Conservation (phyloP, 2,329 filamentous ascomycete genomes). For the Aspergillus cejpii region DNA sequence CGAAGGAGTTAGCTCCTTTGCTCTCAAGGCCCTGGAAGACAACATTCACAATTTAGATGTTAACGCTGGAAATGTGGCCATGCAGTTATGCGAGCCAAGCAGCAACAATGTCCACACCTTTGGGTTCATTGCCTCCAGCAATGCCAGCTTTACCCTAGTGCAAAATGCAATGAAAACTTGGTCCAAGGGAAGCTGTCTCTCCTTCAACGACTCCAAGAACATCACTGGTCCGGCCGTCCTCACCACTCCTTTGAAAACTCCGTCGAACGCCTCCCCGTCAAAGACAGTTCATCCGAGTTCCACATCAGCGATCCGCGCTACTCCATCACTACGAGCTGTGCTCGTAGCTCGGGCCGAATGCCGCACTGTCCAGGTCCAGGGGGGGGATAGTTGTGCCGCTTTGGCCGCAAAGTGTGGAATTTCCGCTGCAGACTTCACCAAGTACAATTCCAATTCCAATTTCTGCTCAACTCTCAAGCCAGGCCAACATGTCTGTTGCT, state of each 20-base stretch:
- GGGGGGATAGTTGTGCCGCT: slow-evolving; percentile 34
- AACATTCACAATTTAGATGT: slow-evolving; percentile 18
- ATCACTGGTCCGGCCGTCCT: slow-evolving; percentile 1
- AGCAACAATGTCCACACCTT: slow-evolving; percentile 31
- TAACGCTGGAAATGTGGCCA: slow-evolving; percentile 26
- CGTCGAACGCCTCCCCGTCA: too few species aligned
- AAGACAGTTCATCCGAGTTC: too few species aligned
- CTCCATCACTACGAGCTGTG: too few species aligned
- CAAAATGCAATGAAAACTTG: slow-evolving; percentile 17
- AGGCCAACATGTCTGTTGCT: slow-evolving; percentile 35
- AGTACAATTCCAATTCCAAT: slow-evolving; percentile 40
- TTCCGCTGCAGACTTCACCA: slow-evolving; percentile 32
- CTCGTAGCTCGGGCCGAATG: not conserved
- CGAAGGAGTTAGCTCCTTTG: slow-evolving; percentile 19
- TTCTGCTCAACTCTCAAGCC: slow-evolving; percentile 29
- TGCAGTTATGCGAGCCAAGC: slow-evolving; percentile 33
- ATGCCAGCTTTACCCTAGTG: slow-evolving; percentile 27
- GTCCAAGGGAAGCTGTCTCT: slow-evolving; percentile 9
- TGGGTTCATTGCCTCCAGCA: slow-evolving; percentile 30
- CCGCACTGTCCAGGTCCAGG: not conserved
- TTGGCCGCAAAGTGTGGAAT: slow-evolving; percentile 39
- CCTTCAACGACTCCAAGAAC: slow-evolving; percentile 3
- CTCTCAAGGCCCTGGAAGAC: slow-evolving; percentile 25
- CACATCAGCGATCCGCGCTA: too few species aligned
- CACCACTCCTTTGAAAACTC: too few species aligned